phyloP scores from a whole-genome alignment of 257 asterid species.

The Jacaranda mimosifolia region DNA sequence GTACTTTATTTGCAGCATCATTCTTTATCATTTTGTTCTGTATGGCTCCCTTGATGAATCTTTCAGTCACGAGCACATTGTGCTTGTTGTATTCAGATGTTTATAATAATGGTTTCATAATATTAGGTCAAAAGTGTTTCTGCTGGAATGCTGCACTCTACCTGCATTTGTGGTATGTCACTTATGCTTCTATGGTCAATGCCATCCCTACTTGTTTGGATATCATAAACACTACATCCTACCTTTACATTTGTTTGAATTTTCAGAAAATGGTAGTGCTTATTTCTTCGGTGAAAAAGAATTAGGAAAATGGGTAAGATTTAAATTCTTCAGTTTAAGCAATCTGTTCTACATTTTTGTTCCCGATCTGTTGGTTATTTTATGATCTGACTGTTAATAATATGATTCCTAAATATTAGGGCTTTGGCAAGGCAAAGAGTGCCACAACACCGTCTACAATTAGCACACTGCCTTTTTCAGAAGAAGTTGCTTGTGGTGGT shows the following conservation, averaged over 20 bases:
- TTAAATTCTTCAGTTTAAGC: slow-evolving; percentile 27
- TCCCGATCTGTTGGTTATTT: slow-evolving; percentile 18
- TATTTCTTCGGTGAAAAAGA: slow-evolving; percentile 87
- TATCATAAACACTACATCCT: slow-evolving; percentile 26
- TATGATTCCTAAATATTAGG: slow-evolving; percentile 53
- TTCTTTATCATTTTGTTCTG: slow-evolving; percentile 5
- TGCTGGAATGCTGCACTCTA: slow-evolving; percentile 97
- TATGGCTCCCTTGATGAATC: slow-evolving; percentile 20
- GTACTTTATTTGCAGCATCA: slow-evolving; percentile 45
- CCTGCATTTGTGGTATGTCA: slow-evolving; percentile 75
- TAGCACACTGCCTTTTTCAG: slow-evolving; percentile 63
- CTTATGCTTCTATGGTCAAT: slow-evolving; percentile 33
- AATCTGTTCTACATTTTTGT: slow-evolving; percentile 18
- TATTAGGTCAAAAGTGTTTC: slow-evolving; percentile 79
- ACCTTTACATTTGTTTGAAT: slow-evolving; percentile 40
- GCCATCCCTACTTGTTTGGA: slow-evolving; percentile 1
- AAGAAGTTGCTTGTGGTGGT: slow-evolving; percentile 91
- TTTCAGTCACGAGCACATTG: slow-evolving; percentile 19
- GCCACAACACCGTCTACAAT: slow-evolving; percentile 65
- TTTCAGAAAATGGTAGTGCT: slow-evolving; percentile 78
- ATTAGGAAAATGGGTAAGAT: slow-evolving; percentile 75
- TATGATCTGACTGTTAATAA: slow-evolving; percentile 22
- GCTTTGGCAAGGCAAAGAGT: slow-evolving; percentile 70
- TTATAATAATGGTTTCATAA: slow-evolving; percentile 37
- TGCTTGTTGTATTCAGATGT: slow-evolving; percentile 30